Conservation (phyloP, 257 asterid species). For the Solanum etuberosum region DNA sequence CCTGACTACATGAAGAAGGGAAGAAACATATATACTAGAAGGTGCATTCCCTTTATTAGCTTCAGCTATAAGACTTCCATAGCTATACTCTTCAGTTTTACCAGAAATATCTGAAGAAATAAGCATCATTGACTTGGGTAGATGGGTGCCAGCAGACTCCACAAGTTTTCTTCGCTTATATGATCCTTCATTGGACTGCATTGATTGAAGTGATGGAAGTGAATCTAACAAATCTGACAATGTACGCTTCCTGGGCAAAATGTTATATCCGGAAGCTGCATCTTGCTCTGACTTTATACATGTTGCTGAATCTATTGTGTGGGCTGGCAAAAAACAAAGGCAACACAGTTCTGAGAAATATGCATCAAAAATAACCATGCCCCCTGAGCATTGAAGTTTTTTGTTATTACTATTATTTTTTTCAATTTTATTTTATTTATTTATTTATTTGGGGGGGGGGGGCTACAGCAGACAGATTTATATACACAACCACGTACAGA, state of each 20-base stretch:
- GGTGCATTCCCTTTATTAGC: constrained; percentile 87
- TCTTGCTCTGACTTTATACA: constrained; percentile 33
- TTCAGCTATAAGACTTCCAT: constrained; percentile 68
- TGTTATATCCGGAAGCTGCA: constrained; percentile 26
- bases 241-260: constrained; percentile 56
- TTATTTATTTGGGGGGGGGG: neutral
- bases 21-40: constrained; percentile 65
- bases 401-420: neutral
- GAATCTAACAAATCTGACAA: constrained; percentile 55
- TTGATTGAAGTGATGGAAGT: constrained; percentile 59
- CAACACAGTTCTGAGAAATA: neutral
- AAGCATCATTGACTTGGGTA: constrained; percentile 25
- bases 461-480: neutral
- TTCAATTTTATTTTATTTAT: neutral
- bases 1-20: constrained; percentile 81
- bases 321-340: constrained; percentile 25
- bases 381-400: neutral
- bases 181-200: constrained; percentile 30
- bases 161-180: constrained; percentile 59
- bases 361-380: neutral
- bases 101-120: constrained; percentile 33
- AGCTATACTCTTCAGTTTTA: constrained; percentile 45
- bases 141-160: constrained; percentile 26
- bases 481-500: neutral
- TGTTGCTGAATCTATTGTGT: constrained; percentile 37